These are phyloP conservation scores for Dothideomycetidae sp. DNA, from an alignment of 2,329 filamentous ascomycete species.

Conservation along the genomic window DNA sequence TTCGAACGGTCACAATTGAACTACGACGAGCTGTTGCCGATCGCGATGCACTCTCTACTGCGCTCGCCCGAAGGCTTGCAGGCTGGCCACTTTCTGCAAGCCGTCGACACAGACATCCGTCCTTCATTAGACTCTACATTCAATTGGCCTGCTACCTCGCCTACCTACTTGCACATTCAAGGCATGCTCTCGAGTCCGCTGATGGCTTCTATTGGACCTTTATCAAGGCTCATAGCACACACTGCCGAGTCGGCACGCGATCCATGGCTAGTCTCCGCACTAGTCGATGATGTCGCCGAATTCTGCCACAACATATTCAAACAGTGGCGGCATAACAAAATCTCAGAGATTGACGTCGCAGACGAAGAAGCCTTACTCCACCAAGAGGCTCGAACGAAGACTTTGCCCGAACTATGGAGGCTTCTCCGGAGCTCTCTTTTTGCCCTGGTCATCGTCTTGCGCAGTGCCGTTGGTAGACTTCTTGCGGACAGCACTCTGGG, in stretches of 20 bases:
- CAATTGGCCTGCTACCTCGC: slow-evolving; percentile 46
- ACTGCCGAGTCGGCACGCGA: slow-evolving; percentile 45
- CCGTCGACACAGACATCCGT: slow-evolving; percentile 52
- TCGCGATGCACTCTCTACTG: slow-evolving; percentile 52
- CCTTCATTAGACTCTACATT: slow-evolving; percentile 40
- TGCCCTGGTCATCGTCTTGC: slow-evolving; percentile 57
- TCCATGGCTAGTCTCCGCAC: slow-evolving; percentile 33
- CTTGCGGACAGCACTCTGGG: slow-evolving; percentile 43
- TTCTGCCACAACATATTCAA: slow-evolving; percentile 54
- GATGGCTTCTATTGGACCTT: slow-evolving; percentile 50
- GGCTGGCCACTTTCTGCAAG: slow-evolving; percentile 58
- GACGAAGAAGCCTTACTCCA: slow-evolving; percentile 51
- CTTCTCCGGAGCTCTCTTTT: slow-evolving; percentile 64
- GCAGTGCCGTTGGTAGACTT: slow-evolving; percentile 54
- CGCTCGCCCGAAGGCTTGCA: slow-evolving; percentile 60
- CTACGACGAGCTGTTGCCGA: slow-evolving; percentile 54
- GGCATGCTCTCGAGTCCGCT: slow-evolving; percentile 46
- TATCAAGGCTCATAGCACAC: slow-evolving; percentile 51
- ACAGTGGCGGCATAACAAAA: slow-evolving; percentile 59
- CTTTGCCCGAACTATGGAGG: slow-evolving; percentile 60
- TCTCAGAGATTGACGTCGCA: slow-evolving; percentile 57
- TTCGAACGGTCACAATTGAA: slow-evolving; percentile 44
- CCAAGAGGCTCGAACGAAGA: slow-evolving; percentile 49
- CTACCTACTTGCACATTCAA: slow-evolving; percentile 47
- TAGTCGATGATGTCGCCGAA: slow-evolving; percentile 49